These are phyloP conservation scores for Acidiella bohemica DNA, from an alignment of 495 filamentous ascomycete genomes.

Conservation along the genomic window DNA sequence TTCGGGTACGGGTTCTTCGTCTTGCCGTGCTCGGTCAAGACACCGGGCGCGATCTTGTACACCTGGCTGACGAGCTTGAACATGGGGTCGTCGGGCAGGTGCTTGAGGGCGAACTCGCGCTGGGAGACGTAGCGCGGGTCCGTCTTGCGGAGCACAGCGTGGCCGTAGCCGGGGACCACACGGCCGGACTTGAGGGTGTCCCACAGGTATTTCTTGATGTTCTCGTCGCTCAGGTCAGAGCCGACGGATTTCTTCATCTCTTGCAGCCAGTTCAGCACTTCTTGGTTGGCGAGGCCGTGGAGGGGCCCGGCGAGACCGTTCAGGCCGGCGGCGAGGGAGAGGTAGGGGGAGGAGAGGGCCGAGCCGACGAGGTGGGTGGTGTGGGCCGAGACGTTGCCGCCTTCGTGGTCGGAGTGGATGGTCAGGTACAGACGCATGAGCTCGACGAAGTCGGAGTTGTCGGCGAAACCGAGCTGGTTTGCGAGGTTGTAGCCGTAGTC, in stretches of 20 bases:
- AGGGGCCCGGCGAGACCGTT: constrained; percentile 96
- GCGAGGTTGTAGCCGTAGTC: constrained; percentile 97
- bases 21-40: constrained; percentile 98
- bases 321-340: constrained; percentile 88
- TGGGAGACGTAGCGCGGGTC: constrained; percentile 97
- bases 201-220: constrained; percentile 97
- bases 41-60: constrained; percentile 97
- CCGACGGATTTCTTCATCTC: constrained; percentile 96
- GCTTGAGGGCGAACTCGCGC: constrained; percentile 84
- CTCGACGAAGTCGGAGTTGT: constrained; percentile 95
- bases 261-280: constrained; percentile 95
- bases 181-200: constrained; percentile 85
- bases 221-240: constrained; percentile 84
- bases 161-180: constrained; percentile 95
- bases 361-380: constrained; percentile 96
- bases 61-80: constrained; percentile 99
- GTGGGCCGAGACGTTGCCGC: constrained; percentile 95
- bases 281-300: constrained; percentile 98
- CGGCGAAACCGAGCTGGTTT: constrained; percentile 92
- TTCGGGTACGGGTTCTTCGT: constrained; percentile 83
- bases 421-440: constrained; percentile 96
- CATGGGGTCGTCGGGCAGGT: constrained; percentile 92
- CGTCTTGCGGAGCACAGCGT: constrained; percentile 98
- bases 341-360: constrained; percentile 92
- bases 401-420: constrained; percentile 96